Evolutionary conservation across 2,329 filamentous ascomycete genomes (phyloP), one percentile per base, ranked within the genome.

Genomic region (Sarocladium strictum): DNA sequence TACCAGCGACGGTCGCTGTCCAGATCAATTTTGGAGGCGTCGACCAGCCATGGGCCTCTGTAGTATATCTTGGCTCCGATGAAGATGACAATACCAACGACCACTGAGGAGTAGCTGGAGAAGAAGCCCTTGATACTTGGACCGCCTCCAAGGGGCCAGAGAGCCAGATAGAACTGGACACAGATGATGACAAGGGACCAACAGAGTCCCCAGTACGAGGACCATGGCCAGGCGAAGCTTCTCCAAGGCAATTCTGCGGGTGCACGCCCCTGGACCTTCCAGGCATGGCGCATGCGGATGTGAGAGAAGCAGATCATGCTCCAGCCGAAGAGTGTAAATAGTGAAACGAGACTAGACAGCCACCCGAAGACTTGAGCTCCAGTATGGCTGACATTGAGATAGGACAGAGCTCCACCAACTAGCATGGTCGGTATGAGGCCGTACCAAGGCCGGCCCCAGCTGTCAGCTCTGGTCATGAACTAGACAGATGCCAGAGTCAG

Each of bases 381-480:
- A 24, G 64, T 69, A 56, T 73, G 63, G 60, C 55, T 66, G 24
- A 73, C 70, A 57, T 76, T 76, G 19, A 76, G 68, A 56, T 74
- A 75, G 32, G 65, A 62, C 3, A 75, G 67, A 0, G 67, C 73
- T 19, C 70, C 67, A 6, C 71, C 78, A 38, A 81, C 73, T 9
- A 77, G 58, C 49, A 81, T 78, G 0, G 80, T 78, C 50, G 79
- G 70, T 2, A 79, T 60, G 12, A 83, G 62, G 5, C 52, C 56
- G 12, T 53, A 56, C 56, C 56, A 58, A 14, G 56, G 56, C 21
- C 55, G 51, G 17, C 56, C 56, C 33, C 55, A 38, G 38, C 54
- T 54, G 24, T 58, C 56, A 10, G 55, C 56, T 26, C 54, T 56
- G 27, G 54, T 51, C 3, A 56, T 29, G 1, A 54, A 35, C 56